Evolutionary conservation across 2,329 filamentous ascomycete species (phyloP), one percentile per base, ranked within the genome.

Genomic region (Colletotrichum sp.): DNA sequence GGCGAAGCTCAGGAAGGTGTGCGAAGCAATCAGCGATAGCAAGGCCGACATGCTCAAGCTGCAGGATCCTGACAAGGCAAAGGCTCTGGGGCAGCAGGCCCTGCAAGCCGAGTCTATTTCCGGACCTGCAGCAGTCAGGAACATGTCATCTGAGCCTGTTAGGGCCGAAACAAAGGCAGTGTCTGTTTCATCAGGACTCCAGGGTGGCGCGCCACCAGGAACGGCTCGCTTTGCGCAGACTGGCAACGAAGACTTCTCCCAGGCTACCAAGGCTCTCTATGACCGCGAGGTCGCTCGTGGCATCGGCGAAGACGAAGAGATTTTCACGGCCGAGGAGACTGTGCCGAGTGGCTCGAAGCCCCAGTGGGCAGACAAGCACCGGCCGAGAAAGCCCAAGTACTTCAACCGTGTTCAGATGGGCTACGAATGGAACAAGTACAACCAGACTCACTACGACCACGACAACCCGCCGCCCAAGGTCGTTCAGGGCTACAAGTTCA

Each of bases 391-490:
- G 86, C 97, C 97, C 15, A 92, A 94, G 76, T 99, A 98, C 86
- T 99, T 99, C 90, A 99, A 99, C 83, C 94, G 97, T 55, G 96
- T 99, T 63, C 96, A 98, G 85, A 98, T 98, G 95, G 97, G 97
- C 69, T 99, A 99, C 85, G 97, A 99, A 85, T 99, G 97, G 97
- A 99, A 99, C 89, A 99, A 99, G 86, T 99, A 99, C 90, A 99
- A 99, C 82, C 97, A 99, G 86, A 99, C 97, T 15, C 97, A 99
- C 86, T 99, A 99, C 87, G 97, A 99, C 84, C 95, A 98, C 84
- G 96, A 99, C 83, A 98, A 99, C 81, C 97, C 97, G 3, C 97
- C 97, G 2, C 97, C 97, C 30, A 98, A 98, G 86, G 96, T 99
- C 8, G 97, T 99, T 13, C 97, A 99, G 84, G 97, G 97, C 72